phyloP scores from a whole-genome alignment of 352 stramenopile genomes.

The Phytopythium ostracodes region DNA sequence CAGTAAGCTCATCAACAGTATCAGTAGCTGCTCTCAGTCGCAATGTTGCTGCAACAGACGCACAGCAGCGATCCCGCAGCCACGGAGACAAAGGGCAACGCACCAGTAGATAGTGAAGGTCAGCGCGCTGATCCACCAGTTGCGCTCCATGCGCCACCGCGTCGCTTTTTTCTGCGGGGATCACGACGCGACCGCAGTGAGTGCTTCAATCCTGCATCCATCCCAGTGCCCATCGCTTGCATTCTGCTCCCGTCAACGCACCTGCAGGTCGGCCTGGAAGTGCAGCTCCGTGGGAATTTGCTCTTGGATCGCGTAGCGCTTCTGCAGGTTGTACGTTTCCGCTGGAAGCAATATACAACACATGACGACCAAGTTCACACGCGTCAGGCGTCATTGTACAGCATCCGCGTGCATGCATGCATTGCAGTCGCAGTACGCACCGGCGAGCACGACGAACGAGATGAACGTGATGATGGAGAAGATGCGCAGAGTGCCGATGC shows the following conservation, averaged over 20 bases:
- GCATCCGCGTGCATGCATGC: background rate
- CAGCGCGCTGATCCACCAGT: conserved; percentile 85
- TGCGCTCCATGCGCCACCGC: conserved; percentile 71
- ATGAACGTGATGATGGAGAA: conserved; percentile 74
- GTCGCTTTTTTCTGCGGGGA: conserved; percentile 58
- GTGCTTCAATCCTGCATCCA: too few relatives aligned
- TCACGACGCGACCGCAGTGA: conserved; percentile 1
- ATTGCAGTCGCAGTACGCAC: conserved; percentile 13
- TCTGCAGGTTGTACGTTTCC: conserved; percentile 78
- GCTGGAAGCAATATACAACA: conserved; percentile 26
- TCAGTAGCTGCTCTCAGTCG: too few relatives aligned
- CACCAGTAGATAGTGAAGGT: conserved; percentile 86
- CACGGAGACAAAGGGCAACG: conserved; percentile 6
- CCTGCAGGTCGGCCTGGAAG: conserved; percentile 70
- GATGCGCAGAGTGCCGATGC: conserved; percentile 63
- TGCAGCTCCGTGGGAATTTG: conserved; percentile 39
- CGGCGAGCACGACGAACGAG: conserved; percentile 62
- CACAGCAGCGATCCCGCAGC: too few relatives aligned
- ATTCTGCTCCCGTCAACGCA: conserved; percentile 14
- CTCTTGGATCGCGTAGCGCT: conserved; percentile 44
- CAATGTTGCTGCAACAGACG: background rate
- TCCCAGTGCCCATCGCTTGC: background rate
- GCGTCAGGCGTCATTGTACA: background rate
- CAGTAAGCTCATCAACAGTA: background rate
- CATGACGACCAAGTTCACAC: too few relatives aligned